Percentiles rank a stretch among this genome's conserved stretches.
phyloP scores from a whole-genome alignment of 1,139 yeast genomes.

The Yamadazyma friedrichii region DNA sequence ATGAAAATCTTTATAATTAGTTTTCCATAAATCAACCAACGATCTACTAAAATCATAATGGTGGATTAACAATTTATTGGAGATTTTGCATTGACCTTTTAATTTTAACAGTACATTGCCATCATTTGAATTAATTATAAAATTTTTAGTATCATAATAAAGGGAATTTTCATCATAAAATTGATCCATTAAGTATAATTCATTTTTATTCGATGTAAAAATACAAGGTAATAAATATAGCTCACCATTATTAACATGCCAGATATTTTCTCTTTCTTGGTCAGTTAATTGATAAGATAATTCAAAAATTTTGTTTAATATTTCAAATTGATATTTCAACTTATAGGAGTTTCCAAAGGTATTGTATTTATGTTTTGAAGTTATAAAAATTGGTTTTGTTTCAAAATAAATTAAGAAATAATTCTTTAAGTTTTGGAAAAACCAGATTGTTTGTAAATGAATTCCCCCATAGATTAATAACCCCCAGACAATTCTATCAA shows the following conservation, averaged over 20 bases:
- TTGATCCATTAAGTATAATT: conserved; percentile 18
- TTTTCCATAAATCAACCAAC: conserved; percentile 10
- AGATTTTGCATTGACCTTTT: conserved; percentile 11
- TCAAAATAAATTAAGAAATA: conserved; percentile 23
- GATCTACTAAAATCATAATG: conserved; percentile 7
- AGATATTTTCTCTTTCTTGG: conserved; percentile 15
- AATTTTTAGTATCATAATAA: conserved; percentile 8
- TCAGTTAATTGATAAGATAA: conserved; percentile 12
- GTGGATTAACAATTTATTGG: conserved; percentile 3
- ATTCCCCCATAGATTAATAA: conserved; percentile 43
- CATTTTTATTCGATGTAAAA: conserved; percentile 13
- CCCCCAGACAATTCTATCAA: conserved; percentile 39
- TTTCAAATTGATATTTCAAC: conserved; percentile 21
- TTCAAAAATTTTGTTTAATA: conserved; percentile 14
- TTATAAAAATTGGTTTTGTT: conserved; percentile 21
- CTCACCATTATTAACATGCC: conserved; percentile 20
- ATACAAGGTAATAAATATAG: conserved; percentile 24
- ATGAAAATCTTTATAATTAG: conserved; percentile 7
- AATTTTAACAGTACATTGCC: conserved; percentile 6
- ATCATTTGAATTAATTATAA: conserved; percentile 4
- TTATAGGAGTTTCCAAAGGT: conserved; percentile 11
- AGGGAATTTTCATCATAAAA: conserved; percentile 20
- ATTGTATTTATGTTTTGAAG: conserved; percentile 14
- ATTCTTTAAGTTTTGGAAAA: conserved; percentile 24
- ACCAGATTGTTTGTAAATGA: conserved; percentile 41